Percentiles rank a stretch among this genome's conserved stretches.
These are phyloP conservation scores for Trifolium pratense DNA, from an alignment of 306 rosid genomes.

Conservation along the genomic window DNA sequence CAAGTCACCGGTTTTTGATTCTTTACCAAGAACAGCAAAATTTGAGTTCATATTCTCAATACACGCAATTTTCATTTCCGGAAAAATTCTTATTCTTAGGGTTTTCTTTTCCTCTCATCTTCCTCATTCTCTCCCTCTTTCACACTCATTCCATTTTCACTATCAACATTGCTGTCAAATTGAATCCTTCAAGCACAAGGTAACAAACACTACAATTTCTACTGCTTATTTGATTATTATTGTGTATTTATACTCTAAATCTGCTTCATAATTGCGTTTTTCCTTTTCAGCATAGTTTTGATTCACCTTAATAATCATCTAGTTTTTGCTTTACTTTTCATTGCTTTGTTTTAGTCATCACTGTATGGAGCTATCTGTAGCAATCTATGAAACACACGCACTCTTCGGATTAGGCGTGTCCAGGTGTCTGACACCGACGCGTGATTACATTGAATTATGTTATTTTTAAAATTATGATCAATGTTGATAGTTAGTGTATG, in stretches of 20 bases:
- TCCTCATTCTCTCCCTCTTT: neutral
- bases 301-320: neutral
- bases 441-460: no score
- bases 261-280: neutral
- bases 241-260: neutral
- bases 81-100: no score
- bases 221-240: neutral
- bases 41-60: no score
- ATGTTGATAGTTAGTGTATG: no score
- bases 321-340: neutral
- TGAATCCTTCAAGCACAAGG: neutral
- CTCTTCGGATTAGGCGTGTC: no score
- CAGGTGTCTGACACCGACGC: no score
- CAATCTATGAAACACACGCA: no score
- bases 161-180: neutral
- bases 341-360: neutral
- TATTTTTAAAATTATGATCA: no score
- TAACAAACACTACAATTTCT: neutral
- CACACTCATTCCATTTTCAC: neutral
- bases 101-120: no score
- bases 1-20: no score
- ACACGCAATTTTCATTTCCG: no score
- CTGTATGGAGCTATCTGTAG: neutral
- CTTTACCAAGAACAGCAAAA: no score
- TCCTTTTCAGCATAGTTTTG: neutral